Conservation (phyloP, 2,329 filamentous ascomycete genomes). For the Ophiognomonia clavigignenti-juglandacearum region DNA sequence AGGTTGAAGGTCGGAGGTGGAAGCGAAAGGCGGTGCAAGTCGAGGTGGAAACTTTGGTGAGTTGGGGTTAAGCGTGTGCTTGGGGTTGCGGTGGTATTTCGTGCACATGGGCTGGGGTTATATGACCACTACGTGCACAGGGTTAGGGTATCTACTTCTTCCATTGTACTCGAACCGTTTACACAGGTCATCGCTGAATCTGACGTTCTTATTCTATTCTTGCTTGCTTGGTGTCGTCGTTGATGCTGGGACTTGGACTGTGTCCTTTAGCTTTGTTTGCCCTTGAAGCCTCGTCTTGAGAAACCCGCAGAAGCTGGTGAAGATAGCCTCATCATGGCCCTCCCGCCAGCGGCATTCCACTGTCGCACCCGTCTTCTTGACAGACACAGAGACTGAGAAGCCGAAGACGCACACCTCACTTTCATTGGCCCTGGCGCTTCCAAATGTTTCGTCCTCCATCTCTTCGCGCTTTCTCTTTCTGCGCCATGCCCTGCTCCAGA, state of each 20-base stretch:
- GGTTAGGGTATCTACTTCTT: no score
- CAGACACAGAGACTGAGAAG: slow-evolving; percentile 49
- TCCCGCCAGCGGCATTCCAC: slow-evolving; percentile 66
- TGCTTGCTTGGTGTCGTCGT: no score
- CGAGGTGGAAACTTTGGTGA: neutral
- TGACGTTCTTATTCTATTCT: no score
- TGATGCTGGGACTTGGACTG: neutral
- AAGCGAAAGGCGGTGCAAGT: neutral
- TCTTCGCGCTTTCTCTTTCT: slow-evolving; percentile 45
- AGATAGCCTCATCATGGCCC: slow-evolving; percentile 67
- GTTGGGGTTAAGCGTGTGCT: neutral
- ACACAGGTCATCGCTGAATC: no score
- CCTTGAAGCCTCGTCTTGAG: slow-evolving; percentile 50
- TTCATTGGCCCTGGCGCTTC: slow-evolving; percentile 16
- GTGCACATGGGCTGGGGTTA: no score
- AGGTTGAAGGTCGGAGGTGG: neutral
- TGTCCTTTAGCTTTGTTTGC: neutral
- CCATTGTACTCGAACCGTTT: no score
- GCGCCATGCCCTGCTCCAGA: slow-evolving; percentile 73
- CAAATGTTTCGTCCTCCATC: slow-evolving; percentile 15
- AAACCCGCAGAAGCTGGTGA: slow-evolving; percentile 85
- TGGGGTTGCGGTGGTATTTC: no score
- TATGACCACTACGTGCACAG: no score
- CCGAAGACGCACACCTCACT: slow-evolving; percentile 45
- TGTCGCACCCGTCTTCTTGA: slow-evolving; percentile 34